A percentile compares a stretch with the other conserved stretches of the same genome.
These are phyloP conservation scores for Periglandula ipomoeae DNA, from an alignment of 2,329 filamentous ascomycete species.

Conservation along the genomic window DNA sequence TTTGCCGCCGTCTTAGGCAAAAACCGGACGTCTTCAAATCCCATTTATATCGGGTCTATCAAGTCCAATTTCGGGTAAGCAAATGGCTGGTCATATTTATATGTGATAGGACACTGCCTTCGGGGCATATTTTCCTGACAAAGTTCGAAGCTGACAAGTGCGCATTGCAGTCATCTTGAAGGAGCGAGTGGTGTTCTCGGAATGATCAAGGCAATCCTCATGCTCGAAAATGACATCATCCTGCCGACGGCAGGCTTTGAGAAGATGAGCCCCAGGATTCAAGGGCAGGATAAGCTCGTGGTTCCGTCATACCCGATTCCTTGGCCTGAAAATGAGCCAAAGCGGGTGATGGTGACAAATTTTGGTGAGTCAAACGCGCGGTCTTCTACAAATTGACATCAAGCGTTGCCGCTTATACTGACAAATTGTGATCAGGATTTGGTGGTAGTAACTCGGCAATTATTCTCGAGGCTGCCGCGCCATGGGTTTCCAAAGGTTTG, in stretches of 20 bases:
- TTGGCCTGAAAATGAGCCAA: constrained; percentile 13
- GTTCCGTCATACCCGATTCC: constrained; percentile 10
- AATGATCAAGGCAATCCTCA: constrained; percentile 19
- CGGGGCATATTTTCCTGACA: too few relatives aligned
- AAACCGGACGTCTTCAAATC: constrained; percentile 13
- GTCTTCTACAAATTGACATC: too few relatives aligned
- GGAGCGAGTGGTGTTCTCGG: constrained; percentile 16
- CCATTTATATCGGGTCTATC: constrained; percentile 17
- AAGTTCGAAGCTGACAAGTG: not conserved
- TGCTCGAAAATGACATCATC: constrained; percentile 16
- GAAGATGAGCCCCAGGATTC: constrained; percentile 12
- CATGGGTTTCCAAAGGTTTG: not conserved
- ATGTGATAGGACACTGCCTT: too few relatives aligned
- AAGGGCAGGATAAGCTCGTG: constrained; percentile 5
- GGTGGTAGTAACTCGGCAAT: constrained; percentile 17
- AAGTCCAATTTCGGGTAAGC: constrained; percentile 13
- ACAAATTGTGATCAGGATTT: constrained; percentile 6
- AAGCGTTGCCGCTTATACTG: not conserved
- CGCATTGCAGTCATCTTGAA: constrained; percentile 14
- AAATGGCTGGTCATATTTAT: too few relatives aligned
- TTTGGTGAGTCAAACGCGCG: constrained; percentile 11
- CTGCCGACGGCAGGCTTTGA: constrained; percentile 18
- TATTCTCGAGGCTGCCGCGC: constrained; percentile 7
- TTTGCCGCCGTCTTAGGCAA: constrained; percentile 15
- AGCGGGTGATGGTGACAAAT: constrained; percentile 16